Percentiles rank a stretch among this genome's conserved stretches.
phyloP scores from a whole-genome alignment of 805 yeast genomes.

The Zygosaccharomyces pseudorouxii region DNA sequence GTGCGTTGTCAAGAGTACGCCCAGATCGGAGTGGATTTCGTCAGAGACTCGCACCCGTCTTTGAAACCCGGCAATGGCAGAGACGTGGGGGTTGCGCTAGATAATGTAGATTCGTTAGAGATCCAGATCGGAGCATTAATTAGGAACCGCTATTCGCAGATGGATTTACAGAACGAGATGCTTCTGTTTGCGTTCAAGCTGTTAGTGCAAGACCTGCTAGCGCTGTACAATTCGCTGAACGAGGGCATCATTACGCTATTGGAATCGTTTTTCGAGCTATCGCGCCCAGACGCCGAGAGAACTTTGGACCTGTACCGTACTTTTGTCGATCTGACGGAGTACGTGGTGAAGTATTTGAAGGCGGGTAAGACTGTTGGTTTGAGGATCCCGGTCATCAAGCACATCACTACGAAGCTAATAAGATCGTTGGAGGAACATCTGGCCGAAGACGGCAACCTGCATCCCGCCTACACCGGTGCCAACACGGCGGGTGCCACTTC shows the following conservation, averaged over 20 bases:
- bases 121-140: constrained; percentile 72
- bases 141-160: constrained; percentile 69
- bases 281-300: constrained; percentile 77
- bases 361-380: constrained; percentile 88
- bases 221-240: constrained; percentile 82
- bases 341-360: constrained; percentile 81
- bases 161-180: constrained; percentile 80
- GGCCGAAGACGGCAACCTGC: constrained; percentile 67
- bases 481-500: constrained; percentile 16
- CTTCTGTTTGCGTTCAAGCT: constrained; percentile 78
- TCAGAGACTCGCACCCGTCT: constrained; percentile 57
- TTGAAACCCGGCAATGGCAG: constrained; percentile 49
- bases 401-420: constrained; percentile 93
- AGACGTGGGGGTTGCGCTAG: constrained; percentile 68
- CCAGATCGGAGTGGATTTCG: constrained; percentile 66
- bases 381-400: constrained; percentile 92
- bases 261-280: constrained; percentile 93
- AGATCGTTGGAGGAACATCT: constrained; percentile 83
- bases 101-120: constrained; percentile 80
- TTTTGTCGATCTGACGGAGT: constrained; percentile 80
- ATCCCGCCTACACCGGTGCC: constrained; percentile 5
- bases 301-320: constrained; percentile 78
- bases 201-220: constrained; percentile 82
- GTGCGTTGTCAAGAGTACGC: constrained; percentile 66
- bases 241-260: constrained; percentile 93